Evolutionary conservation across 352 stramenopile genomes (phyloP), one percentile per base, ranked within the genome.

Genomic region (Phytophthora melonis): DNA sequence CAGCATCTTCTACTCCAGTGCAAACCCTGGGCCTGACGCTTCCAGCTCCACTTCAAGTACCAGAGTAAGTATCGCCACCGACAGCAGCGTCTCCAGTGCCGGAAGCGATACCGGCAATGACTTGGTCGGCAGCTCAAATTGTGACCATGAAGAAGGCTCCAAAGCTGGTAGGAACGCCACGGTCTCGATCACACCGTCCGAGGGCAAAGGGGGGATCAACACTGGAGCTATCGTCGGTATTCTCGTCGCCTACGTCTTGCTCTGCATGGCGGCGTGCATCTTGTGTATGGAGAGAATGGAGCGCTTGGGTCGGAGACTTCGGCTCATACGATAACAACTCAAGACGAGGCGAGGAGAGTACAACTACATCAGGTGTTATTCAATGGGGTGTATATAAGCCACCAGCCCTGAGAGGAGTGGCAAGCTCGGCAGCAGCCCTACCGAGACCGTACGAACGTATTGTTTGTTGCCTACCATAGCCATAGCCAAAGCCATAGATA

Each of bases 331-430:
- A 66, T 63, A 45, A 61, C 6, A 39, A 13, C 10, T 57, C 5
- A n/a, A 57, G 16, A 56, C n/a, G 21, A 64, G 45, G 52, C 58
- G 56, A 30, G 21, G 57, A 25, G 61, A 65, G 60, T 75, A 75
- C 66, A 78, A 69, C 49, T 76, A 79, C 72, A 79, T 75, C 55
- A 43, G 41, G 49, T 77, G 27, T 73, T 77, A 68, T 72, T 76
- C 69, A 68, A 57, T 36, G 30, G 27, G 66, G 25, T 78, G 52
- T 75, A 71, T 56, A 71, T 60, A 72, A 56, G 52, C 52, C 49
- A 66, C 59, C 49, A 72, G 63, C 61, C 47, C 58, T 45, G 47
- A 58, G 23, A 53, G 57, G 49, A 57, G 36, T 70, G 45, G 67
- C 67, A 63, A 53, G 39, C 58, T 67, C 50, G 55, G 52, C 41